Evolutionary conservation across 108 stramenopile species (phyloP).

Genomic region (Pseudonitzschia pungens): DNA sequence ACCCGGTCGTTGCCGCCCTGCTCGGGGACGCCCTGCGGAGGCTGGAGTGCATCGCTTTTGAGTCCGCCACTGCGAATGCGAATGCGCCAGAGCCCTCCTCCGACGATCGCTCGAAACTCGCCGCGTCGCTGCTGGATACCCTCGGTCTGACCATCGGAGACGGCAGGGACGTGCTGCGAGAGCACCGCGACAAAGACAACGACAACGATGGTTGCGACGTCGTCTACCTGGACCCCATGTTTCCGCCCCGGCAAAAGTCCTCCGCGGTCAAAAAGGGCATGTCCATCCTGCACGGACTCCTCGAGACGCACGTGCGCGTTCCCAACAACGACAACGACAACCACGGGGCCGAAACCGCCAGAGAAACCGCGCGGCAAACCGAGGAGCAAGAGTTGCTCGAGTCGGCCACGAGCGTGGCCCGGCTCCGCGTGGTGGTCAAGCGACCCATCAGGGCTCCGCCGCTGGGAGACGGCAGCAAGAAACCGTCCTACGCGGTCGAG

Average conservation of each 20-base stretch:
- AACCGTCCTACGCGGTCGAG: constrained; percentile 62
- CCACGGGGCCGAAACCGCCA: not conserved
- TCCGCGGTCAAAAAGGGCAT: constrained; percentile 84
- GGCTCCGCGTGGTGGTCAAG: constrained; percentile 72
- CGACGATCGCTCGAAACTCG: constrained; percentile 5
- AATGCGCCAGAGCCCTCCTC: not conserved
- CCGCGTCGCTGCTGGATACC: constrained; percentile 26
- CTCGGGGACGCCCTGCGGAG: constrained; percentile 72
- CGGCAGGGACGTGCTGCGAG: constrained; percentile 35
- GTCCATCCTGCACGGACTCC: constrained; percentile 73
- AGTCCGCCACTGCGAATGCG: not conserved
- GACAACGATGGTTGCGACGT: constrained; percentile 25
- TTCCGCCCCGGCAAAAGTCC: constrained; percentile 73
- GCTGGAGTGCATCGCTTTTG: constrained; percentile 21
- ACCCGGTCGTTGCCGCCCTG: constrained; percentile 68
- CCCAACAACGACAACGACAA: not conserved
- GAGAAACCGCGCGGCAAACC: not conserved
- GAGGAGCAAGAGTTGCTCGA: constrained; percentile 57
- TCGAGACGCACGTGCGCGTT: constrained; percentile 57
- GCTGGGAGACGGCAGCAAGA: constrained; percentile 39
- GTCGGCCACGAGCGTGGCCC: constrained; percentile 45
- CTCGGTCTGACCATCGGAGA: constrained; percentile 63
- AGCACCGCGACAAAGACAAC: constrained; percentile 2
- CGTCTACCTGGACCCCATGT: constrained; percentile 88
- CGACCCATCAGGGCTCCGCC: constrained; percentile 71